Evolutionary conservation across 345 rosid genomes (phyloP).

Genomic region (Eucalyptus shirleyi): DNA sequence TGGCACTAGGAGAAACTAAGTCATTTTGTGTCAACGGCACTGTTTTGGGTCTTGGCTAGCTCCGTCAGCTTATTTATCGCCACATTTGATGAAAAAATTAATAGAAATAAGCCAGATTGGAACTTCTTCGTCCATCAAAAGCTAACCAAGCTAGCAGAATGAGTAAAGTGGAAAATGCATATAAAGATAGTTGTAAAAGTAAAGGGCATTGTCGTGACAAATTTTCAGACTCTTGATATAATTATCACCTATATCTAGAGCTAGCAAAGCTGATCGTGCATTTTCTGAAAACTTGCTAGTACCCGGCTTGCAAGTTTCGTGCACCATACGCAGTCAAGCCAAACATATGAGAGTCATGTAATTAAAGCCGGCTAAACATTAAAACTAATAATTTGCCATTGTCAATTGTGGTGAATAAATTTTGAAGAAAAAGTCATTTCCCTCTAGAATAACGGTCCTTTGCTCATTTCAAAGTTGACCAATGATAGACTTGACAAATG

Average conservation of each 20-base stretch:
- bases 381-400: not conserved
- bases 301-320: not conserved
- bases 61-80: not conserved
- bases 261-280: not conserved
- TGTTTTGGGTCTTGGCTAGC: not conserved
- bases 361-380: no score
- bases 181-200: not conserved
- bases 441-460: not conserved
- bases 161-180: not conserved
- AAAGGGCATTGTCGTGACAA: not conserved
- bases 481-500: not conserved
- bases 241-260: not conserved
- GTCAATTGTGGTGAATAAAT: not conserved
- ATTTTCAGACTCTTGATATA: not conserved
- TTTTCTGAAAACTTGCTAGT: not conserved
- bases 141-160: not conserved
- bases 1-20: not conserved
- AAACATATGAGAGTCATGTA: not conserved
- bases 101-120: not conserved
- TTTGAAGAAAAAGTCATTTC: not conserved
- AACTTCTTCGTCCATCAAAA: not conserved
- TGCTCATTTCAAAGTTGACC: not conserved
- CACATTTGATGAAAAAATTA: not conserved
- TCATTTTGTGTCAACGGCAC: not conserved
- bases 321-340: not conserved